Conservation (phyloP, 257 asterid species). For the Gentiana dahurica region DNA sequence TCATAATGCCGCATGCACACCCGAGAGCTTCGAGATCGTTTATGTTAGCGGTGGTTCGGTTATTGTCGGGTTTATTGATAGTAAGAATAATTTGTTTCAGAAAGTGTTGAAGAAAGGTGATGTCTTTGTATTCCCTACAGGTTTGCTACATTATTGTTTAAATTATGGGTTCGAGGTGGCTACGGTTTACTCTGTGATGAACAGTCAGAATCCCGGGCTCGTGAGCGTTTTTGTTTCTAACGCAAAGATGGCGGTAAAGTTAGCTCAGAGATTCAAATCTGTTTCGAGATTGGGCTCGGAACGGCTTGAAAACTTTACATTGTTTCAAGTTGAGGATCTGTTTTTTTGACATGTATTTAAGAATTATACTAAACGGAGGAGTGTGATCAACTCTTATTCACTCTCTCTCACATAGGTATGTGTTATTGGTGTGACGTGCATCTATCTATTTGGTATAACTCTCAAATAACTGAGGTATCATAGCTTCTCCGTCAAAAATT, state of each 20-base stretch:
- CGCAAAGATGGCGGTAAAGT: constrained; percentile 13
- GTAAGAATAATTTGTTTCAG: constrained; percentile 34
- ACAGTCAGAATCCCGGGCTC: constrained; percentile 73
- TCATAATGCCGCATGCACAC: constrained; percentile 21
- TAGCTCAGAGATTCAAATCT: constrained; percentile 25
- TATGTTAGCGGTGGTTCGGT: constrained; percentile 41
- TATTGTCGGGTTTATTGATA: constrained; percentile 50
- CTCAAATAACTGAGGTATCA: too few relatives aligned
- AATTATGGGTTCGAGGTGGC: constrained; percentile 54
- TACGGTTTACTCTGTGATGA: constrained; percentile 38
- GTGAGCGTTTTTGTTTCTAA: constrained; percentile 21
- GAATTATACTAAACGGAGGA: too few relatives aligned
- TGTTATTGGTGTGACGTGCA: too few relatives aligned
- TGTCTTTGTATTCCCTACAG: constrained; percentile 58
- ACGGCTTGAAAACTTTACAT: constrained; percentile 28
- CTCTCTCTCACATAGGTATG: too few relatives aligned
- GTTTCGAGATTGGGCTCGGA: constrained; percentile 22
- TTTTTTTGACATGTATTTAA: neutral
- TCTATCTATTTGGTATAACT: too few relatives aligned
- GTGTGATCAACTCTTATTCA: too few relatives aligned
- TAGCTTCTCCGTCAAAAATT: too few relatives aligned
- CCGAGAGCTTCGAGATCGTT: constrained; percentile 66
- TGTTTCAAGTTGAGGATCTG: constrained; percentile 11
- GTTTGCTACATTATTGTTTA: constrained; percentile 53
- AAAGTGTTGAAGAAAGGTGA: constrained; percentile 42